Conservation (phyloP, 306 rosid species). For the Vicia sativa region DNA sequence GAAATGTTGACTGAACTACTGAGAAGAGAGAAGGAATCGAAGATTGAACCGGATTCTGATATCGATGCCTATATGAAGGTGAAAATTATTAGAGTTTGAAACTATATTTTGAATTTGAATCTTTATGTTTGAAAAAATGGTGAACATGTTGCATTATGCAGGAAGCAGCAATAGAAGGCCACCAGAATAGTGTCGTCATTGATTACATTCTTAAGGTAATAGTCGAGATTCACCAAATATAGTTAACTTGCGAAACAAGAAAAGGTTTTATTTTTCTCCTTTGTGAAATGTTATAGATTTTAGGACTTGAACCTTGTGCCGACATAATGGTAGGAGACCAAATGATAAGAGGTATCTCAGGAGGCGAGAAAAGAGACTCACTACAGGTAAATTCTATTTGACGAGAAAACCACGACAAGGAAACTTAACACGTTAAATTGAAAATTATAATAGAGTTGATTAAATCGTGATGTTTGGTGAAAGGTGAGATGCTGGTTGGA, state of each 20-base stretch:
- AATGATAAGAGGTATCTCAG: conserved; percentile 77
- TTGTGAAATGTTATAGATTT: conserved; percentile 49
- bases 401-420: neutral
- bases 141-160: conserved; percentile 34
- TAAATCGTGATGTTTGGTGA: neutral
- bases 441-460: neutral
- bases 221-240: neutral
- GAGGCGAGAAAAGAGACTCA: conserved; percentile 76
- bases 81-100: neutral
- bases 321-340: conserved; percentile 60
- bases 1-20: conserved; percentile 26
- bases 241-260: conserved; percentile 10
- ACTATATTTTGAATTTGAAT: neutral
- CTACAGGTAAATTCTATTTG: conserved; percentile 51
- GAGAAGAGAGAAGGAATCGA: conserved; percentile 36
- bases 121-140: neutral
- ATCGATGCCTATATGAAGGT: conserved; percentile 40
- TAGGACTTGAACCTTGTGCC: conserved; percentile 66
- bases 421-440: neutral
- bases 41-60: conserved; percentile 36
- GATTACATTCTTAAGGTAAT: conserved; percentile 82
- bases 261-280: neutral
- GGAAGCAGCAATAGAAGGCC: conserved; percentile 77
- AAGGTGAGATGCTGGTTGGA: conserved; percentile 88
- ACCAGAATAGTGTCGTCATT: conserved; percentile 58